Percentiles rank a stretch among this genome's conserved stretches.
Conservation (phyloP, 441 rosid species). For the Biscutella laevigata region DNA sequence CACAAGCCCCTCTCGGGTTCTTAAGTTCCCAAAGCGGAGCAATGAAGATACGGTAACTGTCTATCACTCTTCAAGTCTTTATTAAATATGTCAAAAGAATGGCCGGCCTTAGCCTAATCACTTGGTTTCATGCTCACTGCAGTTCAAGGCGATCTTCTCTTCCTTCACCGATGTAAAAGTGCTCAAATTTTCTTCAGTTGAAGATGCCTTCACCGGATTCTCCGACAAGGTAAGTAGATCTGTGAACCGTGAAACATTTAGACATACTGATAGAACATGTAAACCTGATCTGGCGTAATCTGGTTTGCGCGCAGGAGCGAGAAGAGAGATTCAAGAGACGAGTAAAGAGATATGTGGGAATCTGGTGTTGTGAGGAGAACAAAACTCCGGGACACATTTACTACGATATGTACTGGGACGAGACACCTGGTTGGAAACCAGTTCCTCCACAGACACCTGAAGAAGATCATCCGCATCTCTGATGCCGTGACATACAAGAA, state of each 20-base stretch:
- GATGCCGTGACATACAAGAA: conserved; percentile 14
- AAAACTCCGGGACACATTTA: conserved; percentile 81
- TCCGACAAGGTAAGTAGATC: conserved; percentile 55
- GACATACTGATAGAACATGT: not conserved
- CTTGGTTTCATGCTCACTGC: conserved; percentile 15
- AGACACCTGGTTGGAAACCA: conserved; percentile 89
- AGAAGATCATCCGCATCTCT: conserved; percentile 84
- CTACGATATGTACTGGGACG: conserved; percentile 97
- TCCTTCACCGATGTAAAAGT: conserved; percentile 70
- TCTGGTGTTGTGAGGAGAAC: conserved; percentile 87
- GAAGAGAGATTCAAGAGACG: conserved; percentile 72
- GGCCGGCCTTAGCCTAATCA: conserved; percentile 4
- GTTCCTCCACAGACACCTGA: conserved; percentile 60
- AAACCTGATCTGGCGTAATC: conserved; percentile 4
- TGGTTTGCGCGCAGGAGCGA: conserved; percentile 35
- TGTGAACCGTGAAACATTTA: not conserved
- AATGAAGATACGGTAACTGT: conserved; percentile 66
- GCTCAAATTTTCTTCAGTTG: conserved; percentile 77
- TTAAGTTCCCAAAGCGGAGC: conserved; percentile 74
- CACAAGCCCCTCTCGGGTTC: conserved; percentile 37
- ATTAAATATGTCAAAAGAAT: not conserved
- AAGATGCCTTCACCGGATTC: conserved; percentile 74
- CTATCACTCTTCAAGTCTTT: not conserved
- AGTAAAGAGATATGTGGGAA: conserved; percentile 72
- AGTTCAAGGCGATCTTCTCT: conserved; percentile 70